Evolutionary conservation across 257 asterid genomes (phyloP).

Genomic region (Gardenia jasminoides): DNA sequence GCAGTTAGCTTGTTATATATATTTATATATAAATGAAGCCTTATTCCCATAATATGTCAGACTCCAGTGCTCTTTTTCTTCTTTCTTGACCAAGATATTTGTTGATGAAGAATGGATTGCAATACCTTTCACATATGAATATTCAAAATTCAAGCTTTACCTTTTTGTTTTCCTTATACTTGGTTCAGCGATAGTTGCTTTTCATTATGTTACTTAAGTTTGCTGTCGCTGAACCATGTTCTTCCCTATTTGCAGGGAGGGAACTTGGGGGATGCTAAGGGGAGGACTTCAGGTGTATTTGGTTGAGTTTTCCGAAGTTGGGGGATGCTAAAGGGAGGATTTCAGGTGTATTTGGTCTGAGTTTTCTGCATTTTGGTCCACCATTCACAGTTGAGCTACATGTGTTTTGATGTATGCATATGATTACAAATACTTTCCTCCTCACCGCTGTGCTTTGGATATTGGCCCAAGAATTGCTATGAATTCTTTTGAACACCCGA

Average conservation of each 20-base stretch:
- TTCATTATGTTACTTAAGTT: background rate
- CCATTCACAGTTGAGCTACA: background rate
- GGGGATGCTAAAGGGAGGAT: slow-evolving; percentile 6
- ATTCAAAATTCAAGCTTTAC: background rate
- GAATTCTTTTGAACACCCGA: background rate
- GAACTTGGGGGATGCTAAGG: slow-evolving; percentile 20
- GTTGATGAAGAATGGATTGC: background rate
- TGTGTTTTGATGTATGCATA: background rate
- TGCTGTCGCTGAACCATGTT: slow-evolving; percentile 14
- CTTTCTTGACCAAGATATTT: background rate
- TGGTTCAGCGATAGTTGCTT: background rate
- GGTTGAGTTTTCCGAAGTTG: background rate
- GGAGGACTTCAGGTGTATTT: background rate
- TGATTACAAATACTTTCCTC: background rate
- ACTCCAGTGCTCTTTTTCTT: background rate
- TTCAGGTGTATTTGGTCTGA: background rate
- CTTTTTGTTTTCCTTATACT: too few relatives aligned
- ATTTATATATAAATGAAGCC: slow-evolving; percentile 6
- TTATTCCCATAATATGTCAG: background rate
- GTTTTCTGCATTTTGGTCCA: background rate
- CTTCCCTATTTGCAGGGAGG: slow-evolving; percentile 18
- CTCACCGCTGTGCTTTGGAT: background rate
- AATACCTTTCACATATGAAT: background rate
- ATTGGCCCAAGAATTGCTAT: background rate
- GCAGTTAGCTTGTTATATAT: slow-evolving; percentile 15